A percentile compares a stretch with the other conserved stretches of the same genome.
Evolutionary conservation across 116 monocot genomes (phyloP).

Genomic region (Cymodocea nodosa): DNA sequence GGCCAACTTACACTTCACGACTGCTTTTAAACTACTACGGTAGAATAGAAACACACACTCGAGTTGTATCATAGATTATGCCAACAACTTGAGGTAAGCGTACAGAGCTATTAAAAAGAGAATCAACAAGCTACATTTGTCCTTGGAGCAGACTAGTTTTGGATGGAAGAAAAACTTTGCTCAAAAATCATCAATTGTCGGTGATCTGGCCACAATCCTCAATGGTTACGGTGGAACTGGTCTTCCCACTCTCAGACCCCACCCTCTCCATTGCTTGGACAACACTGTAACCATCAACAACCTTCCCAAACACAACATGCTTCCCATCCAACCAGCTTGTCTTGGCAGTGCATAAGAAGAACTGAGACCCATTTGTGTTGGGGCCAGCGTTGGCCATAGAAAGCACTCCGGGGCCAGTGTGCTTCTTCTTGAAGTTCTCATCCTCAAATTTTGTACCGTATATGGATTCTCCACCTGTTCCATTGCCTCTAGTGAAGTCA

Average conservation of each 20-base stretch:
- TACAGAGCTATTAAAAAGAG: too few relatives aligned
- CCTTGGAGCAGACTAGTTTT: not conserved
- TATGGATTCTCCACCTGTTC: conserved; percentile 32
- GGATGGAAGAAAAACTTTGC: not conserved
- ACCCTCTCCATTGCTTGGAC: conserved; percentile 25
- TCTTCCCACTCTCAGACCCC: conserved; percentile 17
- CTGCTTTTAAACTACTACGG: too few relatives aligned
- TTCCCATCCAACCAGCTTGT: conserved; percentile 34
- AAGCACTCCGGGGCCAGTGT: conserved; percentile 33
- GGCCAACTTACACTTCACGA: not conserved
- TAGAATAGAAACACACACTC: not conserved
- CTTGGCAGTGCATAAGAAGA: conserved; percentile 31
- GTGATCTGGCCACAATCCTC: conserved; percentile 22
- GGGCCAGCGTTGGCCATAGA: conserved; percentile 41
- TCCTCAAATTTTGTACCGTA: conserved; percentile 24
- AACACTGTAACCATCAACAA: conserved; percentile 22
- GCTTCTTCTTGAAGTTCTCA: conserved; percentile 33
- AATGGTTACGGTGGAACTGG: conserved; percentile 10
- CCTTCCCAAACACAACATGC: conserved; percentile 35
- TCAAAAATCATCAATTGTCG: not conserved
- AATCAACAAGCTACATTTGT: not conserved
- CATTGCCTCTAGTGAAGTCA: conserved; percentile 28
- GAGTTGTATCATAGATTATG: too few relatives aligned
- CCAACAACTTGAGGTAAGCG: too few relatives aligned
- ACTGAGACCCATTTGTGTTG: conserved; percentile 39